Percentiles rank a stretch among this genome's conserved stretches.
These are phyloP conservation scores for Colletotrichum phormii DNA, from an alignment of 2,329 filamentous ascomycete species.

Conservation along the genomic window DNA sequence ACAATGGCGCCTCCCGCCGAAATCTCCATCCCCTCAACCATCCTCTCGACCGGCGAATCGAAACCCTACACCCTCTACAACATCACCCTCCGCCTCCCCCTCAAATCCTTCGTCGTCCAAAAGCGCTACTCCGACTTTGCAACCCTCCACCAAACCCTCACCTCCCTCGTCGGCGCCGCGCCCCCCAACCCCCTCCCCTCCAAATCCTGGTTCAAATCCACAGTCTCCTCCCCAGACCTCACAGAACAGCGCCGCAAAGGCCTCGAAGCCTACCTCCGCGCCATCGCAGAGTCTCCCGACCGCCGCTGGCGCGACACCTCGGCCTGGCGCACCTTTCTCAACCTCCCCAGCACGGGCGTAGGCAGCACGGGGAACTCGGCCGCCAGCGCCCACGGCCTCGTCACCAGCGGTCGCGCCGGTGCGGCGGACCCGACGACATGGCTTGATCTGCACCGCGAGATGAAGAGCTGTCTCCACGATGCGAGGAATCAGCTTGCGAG, in stretches of 20 bases:
- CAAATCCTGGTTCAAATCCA: constrained; percentile 84
- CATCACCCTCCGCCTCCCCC: constrained; percentile 79
- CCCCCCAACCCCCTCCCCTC: constrained; percentile 76
- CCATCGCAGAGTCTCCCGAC: constrained; percentile 80
- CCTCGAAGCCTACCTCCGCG: constrained; percentile 78
- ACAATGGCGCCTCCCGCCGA: constrained; percentile 73
- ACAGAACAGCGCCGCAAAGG: constrained; percentile 76
- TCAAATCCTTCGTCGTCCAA: constrained; percentile 79
- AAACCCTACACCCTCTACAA: constrained; percentile 84
- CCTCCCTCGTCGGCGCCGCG: constrained; percentile 67
- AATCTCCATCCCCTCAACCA: constrained; percentile 76
- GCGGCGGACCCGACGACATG: constrained; percentile 73
- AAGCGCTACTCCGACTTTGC: constrained; percentile 88
- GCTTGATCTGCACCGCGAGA: constrained; percentile 80
- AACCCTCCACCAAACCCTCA: constrained; percentile 72
- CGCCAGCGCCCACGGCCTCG: constrained; percentile 58
- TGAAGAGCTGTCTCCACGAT: constrained; percentile 78
- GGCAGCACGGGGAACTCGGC: constrained; percentile 60
- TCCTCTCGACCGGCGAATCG: constrained; percentile 62
- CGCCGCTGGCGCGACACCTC: constrained; percentile 79
- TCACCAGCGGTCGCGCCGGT: constrained; percentile 42
- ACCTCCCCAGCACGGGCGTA: constrained; percentile 64
- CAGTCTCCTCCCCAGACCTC: constrained; percentile 74
- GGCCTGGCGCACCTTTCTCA: constrained; percentile 80
- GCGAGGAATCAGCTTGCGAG: constrained; percentile 74